Evolutionary conservation across 306 rosid species (phyloP), one percentile per base, ranked within the genome.

Genomic region (Dicorynia guianensis): DNA sequence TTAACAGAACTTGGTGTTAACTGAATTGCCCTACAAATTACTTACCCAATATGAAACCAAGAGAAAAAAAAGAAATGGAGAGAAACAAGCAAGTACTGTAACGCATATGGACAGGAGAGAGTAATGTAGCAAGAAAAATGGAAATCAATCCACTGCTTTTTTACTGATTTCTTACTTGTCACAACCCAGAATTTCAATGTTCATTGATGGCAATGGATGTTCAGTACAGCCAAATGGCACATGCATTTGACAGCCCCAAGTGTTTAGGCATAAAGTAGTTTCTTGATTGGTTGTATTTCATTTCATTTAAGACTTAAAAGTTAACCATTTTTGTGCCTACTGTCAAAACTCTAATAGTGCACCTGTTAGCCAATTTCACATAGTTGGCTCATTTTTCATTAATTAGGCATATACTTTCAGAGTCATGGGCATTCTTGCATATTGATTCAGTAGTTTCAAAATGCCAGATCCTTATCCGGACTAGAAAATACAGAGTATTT

Each of bases 381-480:
- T 10, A 50, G 17, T 9, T 5, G 6, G 54, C 8, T 36, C 65
- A 71, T 1, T 20, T 42, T 69, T 53, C 62, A 69, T 34, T 4
- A 25, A 25, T 25, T 25, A 25, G 30, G 30, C 30, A 25, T 25
- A 25, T 25, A 25, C 30, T 25, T 25, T 25, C 30, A 25, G 2
- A 25, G 30, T 25, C 30, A 25, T 25, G 30, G 30, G 30, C 2
- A 2, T 25, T 25, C 30, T 25, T 25, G 30, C 30, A 25, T 25
- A 68, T 34, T 18, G 11, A 66, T 13, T 7, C 50, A 63, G 35
- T 58, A 71, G 68, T 59, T 46, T 60, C 63, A 36, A 72, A 55
- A 54, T 17, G 25, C 14, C 52, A 30, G 43, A 40, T 25, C 30
- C 30, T 25, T 25, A 25, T 25, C 30, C 30, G 1, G 30, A 25